Conservation (phyloP, 805 yeast genomes). For the Teunomyces panamensis region DNA sequence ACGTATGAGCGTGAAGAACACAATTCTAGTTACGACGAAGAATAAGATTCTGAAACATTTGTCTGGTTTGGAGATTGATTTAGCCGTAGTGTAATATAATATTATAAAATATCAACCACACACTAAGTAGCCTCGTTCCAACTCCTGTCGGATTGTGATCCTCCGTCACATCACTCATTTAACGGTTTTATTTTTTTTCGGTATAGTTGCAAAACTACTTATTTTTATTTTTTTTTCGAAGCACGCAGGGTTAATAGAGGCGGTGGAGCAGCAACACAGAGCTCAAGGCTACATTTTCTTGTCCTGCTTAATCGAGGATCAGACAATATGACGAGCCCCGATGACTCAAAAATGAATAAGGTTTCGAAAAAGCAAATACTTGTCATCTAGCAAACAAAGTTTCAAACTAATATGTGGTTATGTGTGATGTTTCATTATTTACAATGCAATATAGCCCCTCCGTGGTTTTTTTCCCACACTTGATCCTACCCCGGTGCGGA, state of each 20-base stretch:
- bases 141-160: not conserved
- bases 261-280: too few relatives aligned
- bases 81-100: not conserved
- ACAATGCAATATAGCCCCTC: not conserved
- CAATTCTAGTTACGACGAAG: not conserved
- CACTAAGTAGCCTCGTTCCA: not conserved
- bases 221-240: too few relatives aligned
- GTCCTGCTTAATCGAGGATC: too few relatives aligned
- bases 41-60: not conserved
- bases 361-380: not conserved
- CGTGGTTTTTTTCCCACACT: not conserved
- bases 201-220: too few relatives aligned
- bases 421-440: not conserved
- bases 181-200: not conserved
- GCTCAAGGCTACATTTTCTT: too few relatives aligned
- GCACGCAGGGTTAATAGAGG: too few relatives aligned
- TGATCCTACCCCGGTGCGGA: not conserved
- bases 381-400: not conserved
- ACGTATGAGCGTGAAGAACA: constrained; percentile 1
- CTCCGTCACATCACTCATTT: not conserved
- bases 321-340: not conserved
- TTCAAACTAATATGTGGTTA: not conserved
- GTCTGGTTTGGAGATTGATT: not conserved
- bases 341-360: not conserved
- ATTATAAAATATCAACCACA: not conserved